These are phyloP conservation scores for Eutypella sp. DNA, from an alignment of 2,329 filamentous ascomycete genomes.

Conservation along the genomic window DNA sequence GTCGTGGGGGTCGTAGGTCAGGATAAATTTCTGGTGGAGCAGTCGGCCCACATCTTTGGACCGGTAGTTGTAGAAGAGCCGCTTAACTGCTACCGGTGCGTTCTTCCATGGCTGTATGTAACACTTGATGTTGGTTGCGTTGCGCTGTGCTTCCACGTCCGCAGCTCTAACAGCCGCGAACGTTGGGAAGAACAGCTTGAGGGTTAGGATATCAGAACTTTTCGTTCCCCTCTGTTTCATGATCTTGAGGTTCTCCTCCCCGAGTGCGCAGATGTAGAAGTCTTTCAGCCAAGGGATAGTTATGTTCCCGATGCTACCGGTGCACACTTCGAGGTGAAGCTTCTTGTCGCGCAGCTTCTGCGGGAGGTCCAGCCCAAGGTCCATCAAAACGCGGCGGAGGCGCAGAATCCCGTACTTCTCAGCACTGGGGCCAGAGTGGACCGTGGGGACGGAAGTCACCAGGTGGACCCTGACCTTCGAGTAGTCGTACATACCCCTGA, in stretches of 20 bases:
- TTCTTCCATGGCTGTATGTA: conserved; percentile 16
- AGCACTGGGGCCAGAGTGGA: conserved; percentile 11
- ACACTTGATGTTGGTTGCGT: conserved; percentile 18
- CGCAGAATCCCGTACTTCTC: conserved; percentile 18
- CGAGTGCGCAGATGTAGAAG: conserved; percentile 17
- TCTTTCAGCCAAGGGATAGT: conserved; percentile 16
- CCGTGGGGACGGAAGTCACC: conserved; percentile 18
- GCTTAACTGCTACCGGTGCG: conserved; percentile 12
- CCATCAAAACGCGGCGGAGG: conserved; percentile 11
- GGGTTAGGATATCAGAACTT: conserved; percentile 6
- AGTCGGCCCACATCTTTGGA: conserved; percentile 20
- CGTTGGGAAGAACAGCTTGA: conserved; percentile 20
- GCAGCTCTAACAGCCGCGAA: conserved; percentile 13
- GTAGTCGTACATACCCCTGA: conserved; percentile 18
- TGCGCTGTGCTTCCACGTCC: conserved; percentile 9
- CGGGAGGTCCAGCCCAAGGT: conserved; percentile 8
- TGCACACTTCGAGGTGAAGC: conserved; percentile 17
- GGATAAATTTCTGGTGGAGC: conserved; percentile 20
- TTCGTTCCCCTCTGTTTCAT: conserved; percentile 2
- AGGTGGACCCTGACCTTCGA: conserved; percentile 17
- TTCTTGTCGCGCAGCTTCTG: conserved; percentile 7
- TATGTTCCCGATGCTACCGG: conserved; percentile 18
- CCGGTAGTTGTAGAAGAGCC: conserved; percentile 18
- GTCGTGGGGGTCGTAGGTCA: conserved; percentile 13
- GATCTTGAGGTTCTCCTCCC: conserved; percentile 7